Evolutionary conservation across 306 rosid genomes (phyloP).

Genomic region (Cucumis cinereus): DNA sequence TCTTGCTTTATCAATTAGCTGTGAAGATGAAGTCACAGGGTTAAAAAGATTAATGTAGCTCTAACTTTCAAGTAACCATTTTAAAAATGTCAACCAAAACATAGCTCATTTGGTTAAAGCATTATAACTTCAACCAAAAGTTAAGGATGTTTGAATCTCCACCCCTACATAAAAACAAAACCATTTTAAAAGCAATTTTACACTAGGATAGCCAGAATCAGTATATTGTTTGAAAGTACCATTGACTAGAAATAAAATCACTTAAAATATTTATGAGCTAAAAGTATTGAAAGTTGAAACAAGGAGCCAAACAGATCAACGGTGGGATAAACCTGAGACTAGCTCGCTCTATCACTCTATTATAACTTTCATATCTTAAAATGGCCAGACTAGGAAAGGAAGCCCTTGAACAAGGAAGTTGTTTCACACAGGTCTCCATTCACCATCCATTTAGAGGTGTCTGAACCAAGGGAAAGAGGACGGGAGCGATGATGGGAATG

Average conservation of each 20-base stretch:
- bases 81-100: not conserved
- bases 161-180: not conserved
- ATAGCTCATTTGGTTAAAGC: not conserved
- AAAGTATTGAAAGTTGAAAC: not conserved
- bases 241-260: not conserved
- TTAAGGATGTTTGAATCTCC: not conserved
- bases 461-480: not conserved
- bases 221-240: not conserved
- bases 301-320: not conserved
- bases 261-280: not conserved
- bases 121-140: not conserved
- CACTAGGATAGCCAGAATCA: not conserved
- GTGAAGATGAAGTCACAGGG: constrained; percentile 5
- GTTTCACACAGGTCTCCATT: not conserved
- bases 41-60: not conserved
- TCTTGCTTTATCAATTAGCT: constrained; percentile 89
- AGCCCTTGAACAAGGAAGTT: not conserved
- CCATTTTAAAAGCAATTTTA: not conserved
- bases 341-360: not conserved
- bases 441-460: not conserved
- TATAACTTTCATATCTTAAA: too few species aligned
- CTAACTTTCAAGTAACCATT: not conserved
- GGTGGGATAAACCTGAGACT: not conserved
- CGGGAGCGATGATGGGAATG: not conserved
- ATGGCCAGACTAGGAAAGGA: too few species aligned